Evolutionary conservation across 805 yeast species (phyloP).

Genomic region (Myxozyma neglecta): DNA sequence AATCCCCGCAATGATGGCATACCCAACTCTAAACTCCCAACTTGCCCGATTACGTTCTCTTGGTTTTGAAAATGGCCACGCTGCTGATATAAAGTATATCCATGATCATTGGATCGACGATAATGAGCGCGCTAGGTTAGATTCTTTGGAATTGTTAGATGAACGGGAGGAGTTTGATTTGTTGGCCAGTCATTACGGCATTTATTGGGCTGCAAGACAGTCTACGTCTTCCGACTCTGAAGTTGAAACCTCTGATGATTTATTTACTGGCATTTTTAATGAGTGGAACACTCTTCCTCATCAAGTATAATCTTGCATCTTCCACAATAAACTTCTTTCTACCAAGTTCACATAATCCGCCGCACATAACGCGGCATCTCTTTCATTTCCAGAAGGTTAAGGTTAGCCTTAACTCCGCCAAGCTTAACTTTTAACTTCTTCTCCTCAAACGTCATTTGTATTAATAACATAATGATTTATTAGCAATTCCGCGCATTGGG

Average conservation of each 20-base stretch:
- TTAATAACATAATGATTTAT: too few species aligned
- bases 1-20: constrained; percentile 56
- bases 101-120: constrained; percentile 47
- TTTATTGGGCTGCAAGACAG: constrained; percentile 41
- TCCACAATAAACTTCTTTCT: too few species aligned
- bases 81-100: constrained; percentile 50
- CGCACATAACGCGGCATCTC: too few species aligned
- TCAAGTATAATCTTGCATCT: not conserved
- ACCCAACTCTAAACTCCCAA: constrained; percentile 50
- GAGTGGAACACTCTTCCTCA: constrained; percentile 1
- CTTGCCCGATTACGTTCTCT: constrained; percentile 41
- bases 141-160: constrained; percentile 63
- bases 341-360: too few species aligned
- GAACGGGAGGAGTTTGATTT: constrained; percentile 71
- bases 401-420: too few species aligned
- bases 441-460: too few species aligned
- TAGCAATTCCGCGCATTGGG: too few species aligned
- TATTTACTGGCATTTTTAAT: not conserved
- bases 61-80: constrained; percentile 35
- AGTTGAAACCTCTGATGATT: not conserved
- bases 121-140: constrained; percentile 48
- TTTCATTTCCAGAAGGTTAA: too few species aligned
- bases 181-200: constrained; percentile 61
- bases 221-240: not conserved
- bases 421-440: too few species aligned